phyloP scores from a whole-genome alignment of 2,329 filamentous ascomycete species.

The Harringtonia aguacate region DNA sequence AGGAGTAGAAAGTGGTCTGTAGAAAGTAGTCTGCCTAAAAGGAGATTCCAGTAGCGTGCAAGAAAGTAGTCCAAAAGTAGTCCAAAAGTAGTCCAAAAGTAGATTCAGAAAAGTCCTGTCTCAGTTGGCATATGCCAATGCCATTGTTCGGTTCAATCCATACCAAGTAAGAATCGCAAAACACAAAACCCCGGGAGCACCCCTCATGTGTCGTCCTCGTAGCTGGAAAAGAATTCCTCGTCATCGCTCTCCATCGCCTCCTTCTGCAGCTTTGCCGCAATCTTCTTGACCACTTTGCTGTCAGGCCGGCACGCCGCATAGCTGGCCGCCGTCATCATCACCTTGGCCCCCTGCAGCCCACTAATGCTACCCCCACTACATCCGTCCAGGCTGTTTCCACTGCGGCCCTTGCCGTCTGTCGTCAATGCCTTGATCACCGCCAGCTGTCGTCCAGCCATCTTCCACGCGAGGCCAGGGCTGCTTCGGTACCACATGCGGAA shows the following conservation, averaged over 20 bases:
- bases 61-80: not conserved
- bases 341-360: conserved; percentile 13
- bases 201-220: conserved; percentile 4
- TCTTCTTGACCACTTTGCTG: conserved; percentile 14
- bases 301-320: conserved; percentile 27
- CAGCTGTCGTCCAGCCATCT: conserved; percentile 37
- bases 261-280: conserved; percentile 8
- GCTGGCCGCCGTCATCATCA: conserved; percentile 24
- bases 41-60: not conserved
- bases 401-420: conserved; percentile 2
- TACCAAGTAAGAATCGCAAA: too few relatives aligned
- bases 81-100: not conserved
- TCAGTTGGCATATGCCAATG: too few relatives aligned
- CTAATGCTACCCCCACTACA: too few relatives aligned
- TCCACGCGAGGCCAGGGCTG: conserved; percentile 29
- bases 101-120: not conserved
- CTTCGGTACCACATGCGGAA: conserved; percentile 27
- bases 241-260: not conserved
- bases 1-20: not conserved
- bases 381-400: too few relatives aligned
- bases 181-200: not conserved
- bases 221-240: not conserved
- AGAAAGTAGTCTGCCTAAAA: not conserved
- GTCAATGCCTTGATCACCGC: conserved; percentile 31
- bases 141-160: too few relatives aligned